These are phyloP conservation scores for Tolypocladium pustulatum DNA, from an alignment of 2,329 filamentous ascomycete species.

Conservation along the genomic window DNA sequence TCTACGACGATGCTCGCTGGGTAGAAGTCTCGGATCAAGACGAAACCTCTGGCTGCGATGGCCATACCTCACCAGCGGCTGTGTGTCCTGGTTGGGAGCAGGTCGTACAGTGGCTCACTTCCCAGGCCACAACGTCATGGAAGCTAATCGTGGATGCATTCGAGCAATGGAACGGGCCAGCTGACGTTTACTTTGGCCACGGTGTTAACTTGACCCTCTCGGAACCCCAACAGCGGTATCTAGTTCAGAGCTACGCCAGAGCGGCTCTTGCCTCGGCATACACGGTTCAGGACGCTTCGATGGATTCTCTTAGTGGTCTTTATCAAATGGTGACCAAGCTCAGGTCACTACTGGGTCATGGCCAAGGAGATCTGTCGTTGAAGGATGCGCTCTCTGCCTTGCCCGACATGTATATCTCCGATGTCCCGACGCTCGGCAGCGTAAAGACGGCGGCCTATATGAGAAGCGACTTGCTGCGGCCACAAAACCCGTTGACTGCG, in stretches of 20 bases:
- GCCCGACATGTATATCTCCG: conserved; percentile 23
- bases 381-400: conserved; percentile 36
- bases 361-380: conserved; percentile 42
- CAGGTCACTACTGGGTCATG: conserved; percentile 43
- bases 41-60: conserved; percentile 3
- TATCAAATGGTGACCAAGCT: conserved; percentile 52
- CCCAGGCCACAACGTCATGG: conserved; percentile 50
- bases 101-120: conserved; percentile 56
- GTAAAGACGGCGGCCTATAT: conserved; percentile 18
- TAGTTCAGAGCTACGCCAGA: conserved; percentile 56
- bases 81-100: conserved; percentile 56
- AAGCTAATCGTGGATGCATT: conserved; percentile 50
- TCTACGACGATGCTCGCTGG: conserved; percentile 55
- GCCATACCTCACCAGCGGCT: conserved; percentile 17
- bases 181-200: conserved; percentile 57
- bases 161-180: conserved; percentile 63
- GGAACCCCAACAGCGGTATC: conserved; percentile 46
- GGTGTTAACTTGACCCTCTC: conserved; percentile 46
- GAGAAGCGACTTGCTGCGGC: conserved; percentile 39
- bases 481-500: conserved; percentile 54
- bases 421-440: conserved; percentile 9
- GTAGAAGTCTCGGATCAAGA: conserved; percentile 10
- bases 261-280: conserved; percentile 60
- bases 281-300: conserved; percentile 47
- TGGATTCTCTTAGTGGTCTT: conserved; percentile 47